These are phyloP conservation scores for Ustilago tritici DNA, from an alignment of 1,284 basidiomycete genomes.

Conservation along the genomic window DNA sequence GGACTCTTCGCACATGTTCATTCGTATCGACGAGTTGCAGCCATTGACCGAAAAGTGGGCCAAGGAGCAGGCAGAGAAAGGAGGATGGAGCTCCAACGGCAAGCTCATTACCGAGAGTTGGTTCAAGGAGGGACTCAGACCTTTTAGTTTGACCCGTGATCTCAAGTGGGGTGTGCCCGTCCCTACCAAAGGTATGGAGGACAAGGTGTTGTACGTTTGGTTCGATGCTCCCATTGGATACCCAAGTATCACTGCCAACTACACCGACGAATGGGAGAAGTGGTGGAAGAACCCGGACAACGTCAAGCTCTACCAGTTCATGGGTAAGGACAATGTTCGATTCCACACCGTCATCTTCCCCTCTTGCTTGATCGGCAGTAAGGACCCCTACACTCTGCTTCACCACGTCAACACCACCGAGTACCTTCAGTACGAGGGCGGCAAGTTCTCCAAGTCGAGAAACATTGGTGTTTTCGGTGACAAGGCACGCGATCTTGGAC, in stretches of 20 bases:
- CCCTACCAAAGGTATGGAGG: slow-evolving; percentile 83
- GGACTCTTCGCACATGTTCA: slow-evolving; percentile 90
- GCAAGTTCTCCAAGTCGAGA: slow-evolving; percentile 98
- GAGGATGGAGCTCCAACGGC: slow-evolving; percentile 91
- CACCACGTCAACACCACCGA: slow-evolving; percentile 97
- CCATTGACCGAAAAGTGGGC: slow-evolving; percentile 90
- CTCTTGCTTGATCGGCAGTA: slow-evolving; percentile 87
- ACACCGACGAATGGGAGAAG: slow-evolving; percentile 91
- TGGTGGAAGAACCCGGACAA: slow-evolving; percentile 98
- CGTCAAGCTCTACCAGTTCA: slow-evolving; percentile 96
- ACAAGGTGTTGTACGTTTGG: slow-evolving; percentile 95
- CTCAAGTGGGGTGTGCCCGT: slow-evolving; percentile 97
- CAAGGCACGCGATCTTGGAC: slow-evolving; percentile 90
- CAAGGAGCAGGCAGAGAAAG: slow-evolving; percentile 80
- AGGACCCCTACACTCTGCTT: slow-evolving; percentile 90
- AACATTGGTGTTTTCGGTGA: slow-evolving; percentile 98
- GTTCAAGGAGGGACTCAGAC: slow-evolving; percentile 85
- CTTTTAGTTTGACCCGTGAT: slow-evolving; percentile 93
- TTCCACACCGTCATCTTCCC: slow-evolving; percentile 99
- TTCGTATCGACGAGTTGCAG: slow-evolving; percentile 87
- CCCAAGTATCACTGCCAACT: slow-evolving; percentile 95
- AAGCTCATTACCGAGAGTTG: slow-evolving; percentile 93
- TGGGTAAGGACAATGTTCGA: slow-evolving; percentile 83
- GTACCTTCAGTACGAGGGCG: slow-evolving; percentile 97
- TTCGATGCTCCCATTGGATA: slow-evolving; percentile 99